phyloP scores from a whole-genome alignment of 2,329 filamentous ascomycete species.

The Bretziella fagacearum region DNA sequence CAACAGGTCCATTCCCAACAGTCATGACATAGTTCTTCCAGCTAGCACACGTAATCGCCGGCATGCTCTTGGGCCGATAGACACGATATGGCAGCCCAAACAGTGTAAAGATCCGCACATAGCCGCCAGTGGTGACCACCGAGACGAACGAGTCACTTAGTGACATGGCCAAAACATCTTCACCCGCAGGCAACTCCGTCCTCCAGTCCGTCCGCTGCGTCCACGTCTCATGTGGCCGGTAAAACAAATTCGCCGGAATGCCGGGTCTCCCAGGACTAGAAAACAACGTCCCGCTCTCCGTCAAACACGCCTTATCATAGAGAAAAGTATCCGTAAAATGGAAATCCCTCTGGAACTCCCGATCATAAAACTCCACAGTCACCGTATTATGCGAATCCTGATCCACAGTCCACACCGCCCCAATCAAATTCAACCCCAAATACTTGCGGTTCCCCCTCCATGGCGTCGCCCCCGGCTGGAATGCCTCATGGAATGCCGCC shows the following conservation, averaged over 20 bases:
- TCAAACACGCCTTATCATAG: constrained; percentile 90
- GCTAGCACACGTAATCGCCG: constrained; percentile 81
- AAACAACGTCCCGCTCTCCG: constrained; percentile 71
- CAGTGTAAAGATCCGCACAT: constrained; percentile 81
- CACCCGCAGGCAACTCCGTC: constrained; percentile 70
- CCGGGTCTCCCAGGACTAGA: constrained; percentile 50
- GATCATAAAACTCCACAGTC: constrained; percentile 94
- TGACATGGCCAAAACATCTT: constrained; percentile 73
- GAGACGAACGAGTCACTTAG: constrained; percentile 83
- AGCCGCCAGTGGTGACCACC: constrained; percentile 70
- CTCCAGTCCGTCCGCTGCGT: constrained; percentile 81
- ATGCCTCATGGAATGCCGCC: constrained; percentile 62
- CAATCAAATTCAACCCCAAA: constrained; percentile 79
- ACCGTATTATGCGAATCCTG: constrained; percentile 88
- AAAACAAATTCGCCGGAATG: constrained; percentile 68
- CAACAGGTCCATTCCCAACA: constrained; percentile 78
- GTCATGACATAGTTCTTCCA: constrained; percentile 96
- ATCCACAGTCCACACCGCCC: constrained; percentile 92
- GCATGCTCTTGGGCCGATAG: constrained; percentile 78
- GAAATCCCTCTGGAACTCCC: constrained; percentile 79
- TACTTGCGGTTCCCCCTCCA: constrained; percentile 93
- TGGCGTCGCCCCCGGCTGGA: constrained; percentile 82
- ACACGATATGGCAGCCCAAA: constrained; percentile 81
- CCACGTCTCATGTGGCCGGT: constrained; percentile 94
- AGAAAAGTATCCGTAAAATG: constrained; percentile 94